phyloP scores from a whole-genome alignment of 306 rosid species.

The Quercus berberidifolia region DNA sequence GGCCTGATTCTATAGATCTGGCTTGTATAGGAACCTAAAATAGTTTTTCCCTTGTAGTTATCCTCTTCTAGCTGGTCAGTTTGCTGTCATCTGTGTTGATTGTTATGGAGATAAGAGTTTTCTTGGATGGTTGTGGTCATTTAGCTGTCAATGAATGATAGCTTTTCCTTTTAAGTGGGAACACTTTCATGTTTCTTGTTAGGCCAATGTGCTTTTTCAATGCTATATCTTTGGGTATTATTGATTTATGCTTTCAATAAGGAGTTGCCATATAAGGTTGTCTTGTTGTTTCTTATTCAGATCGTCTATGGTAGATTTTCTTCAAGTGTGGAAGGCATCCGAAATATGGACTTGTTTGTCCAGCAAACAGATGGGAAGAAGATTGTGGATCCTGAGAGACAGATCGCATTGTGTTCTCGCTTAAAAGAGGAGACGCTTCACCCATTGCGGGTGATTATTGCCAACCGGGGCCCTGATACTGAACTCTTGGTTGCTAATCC shows the following conservation, averaged over 20 bases:
- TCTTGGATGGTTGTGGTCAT: neutral
- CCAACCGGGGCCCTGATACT: slow-evolving; percentile 74
- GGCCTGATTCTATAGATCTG: neutral
- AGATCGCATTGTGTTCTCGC: slow-evolving; percentile 53
- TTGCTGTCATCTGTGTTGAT: neutral
- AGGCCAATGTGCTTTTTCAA: neutral
- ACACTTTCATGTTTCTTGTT: neutral
- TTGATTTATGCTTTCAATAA: neutral
- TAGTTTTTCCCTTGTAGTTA: neutral
- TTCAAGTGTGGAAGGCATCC: slow-evolving; percentile 49
- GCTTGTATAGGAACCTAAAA: neutral
- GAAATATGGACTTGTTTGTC: slow-evolving; percentile 63
- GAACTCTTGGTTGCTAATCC: slow-evolving; percentile 90
- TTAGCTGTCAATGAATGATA: neutral
- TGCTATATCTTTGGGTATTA: neutral
- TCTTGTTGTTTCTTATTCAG: slow-evolving; percentile 33
- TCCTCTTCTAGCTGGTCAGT: neutral
- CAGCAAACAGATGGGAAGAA: slow-evolving; percentile 65
- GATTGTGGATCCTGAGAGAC: slow-evolving; percentile 65
- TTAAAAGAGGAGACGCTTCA: slow-evolving; percentile 71
- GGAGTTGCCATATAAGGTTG: neutral
- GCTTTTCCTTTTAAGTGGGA: neutral
- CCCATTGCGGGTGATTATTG: slow-evolving; percentile 65
- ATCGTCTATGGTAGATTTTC: slow-evolving; percentile 69
- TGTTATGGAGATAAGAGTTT: neutral